Percentiles rank a stretch among this genome's conserved stretches.
Evolutionary conservation across 2,329 filamentous ascomycete species (phyloP).

Genomic region (Calonectria crousiana): DNA sequence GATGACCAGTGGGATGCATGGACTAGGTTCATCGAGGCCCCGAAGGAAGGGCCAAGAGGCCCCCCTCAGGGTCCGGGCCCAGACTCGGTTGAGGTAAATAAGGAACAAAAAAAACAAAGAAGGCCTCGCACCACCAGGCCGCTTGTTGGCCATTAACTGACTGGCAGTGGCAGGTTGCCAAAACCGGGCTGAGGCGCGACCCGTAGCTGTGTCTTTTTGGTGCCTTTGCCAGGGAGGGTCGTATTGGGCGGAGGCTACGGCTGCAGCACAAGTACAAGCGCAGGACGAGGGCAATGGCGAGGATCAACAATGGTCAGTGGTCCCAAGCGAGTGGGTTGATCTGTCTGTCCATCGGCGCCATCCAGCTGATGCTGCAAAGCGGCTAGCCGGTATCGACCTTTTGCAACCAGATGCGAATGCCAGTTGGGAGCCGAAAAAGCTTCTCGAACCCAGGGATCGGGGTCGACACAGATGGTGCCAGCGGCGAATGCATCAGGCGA

Average conservation of each 20-base stretch:
- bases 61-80: slow-evolving; percentile 9
- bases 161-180: neutral
- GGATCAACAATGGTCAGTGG: neutral
- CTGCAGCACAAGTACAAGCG: neutral
- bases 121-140: slow-evolving; percentile 7
- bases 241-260: slow-evolving; percentile 17
- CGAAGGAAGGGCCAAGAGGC: slow-evolving; percentile 17
- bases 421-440: slow-evolving; percentile 1
- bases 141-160: neutral
- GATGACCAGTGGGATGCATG: slow-evolving; percentile 6
- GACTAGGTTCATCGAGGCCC: slow-evolving; percentile 10
- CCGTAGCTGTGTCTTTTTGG: neutral
- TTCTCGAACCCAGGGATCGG: slow-evolving; percentile 11
- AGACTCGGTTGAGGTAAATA: slow-evolving; percentile 16
- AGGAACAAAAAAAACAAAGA: neutral
- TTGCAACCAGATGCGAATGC: slow-evolving; percentile 1
- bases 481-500: slow-evolving; percentile 2
- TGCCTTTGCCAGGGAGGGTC: slow-evolving; percentile 1
- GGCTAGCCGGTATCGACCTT: neutral
- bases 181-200: neutral
- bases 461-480: neutral
- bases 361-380: slow-evolving; percentile 1
- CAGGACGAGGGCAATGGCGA: neutral
- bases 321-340: slow-evolving; percentile 1
- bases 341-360: slow-evolving; percentile 1